Evolutionary conservation across 495 filamentous ascomycete species (phyloP).

Genomic region (Penicillium psychrofluorescens): DNA sequence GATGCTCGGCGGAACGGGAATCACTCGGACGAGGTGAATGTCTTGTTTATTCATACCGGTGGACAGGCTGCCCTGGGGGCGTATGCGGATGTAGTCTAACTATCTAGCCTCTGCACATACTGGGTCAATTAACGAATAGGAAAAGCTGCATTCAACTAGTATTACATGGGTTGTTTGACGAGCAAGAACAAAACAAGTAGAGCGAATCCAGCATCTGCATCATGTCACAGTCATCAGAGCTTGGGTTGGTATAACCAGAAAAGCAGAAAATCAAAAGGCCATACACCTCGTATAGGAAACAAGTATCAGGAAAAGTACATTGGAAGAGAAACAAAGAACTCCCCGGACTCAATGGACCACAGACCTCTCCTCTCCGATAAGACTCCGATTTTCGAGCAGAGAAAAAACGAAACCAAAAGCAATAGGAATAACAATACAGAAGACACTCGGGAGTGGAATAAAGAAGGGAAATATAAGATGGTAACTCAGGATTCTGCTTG

Average conservation of each 20-base stretch:
- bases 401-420: background rate
- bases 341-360: background rate
- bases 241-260: slow-evolving; percentile 9
- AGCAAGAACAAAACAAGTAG: slow-evolving; percentile 8
- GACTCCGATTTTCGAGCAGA: background rate
- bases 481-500: slow-evolving; percentile 11
- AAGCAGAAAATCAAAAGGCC: slow-evolving; percentile 1
- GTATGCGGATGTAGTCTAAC: slow-evolving; percentile 20
- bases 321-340: slow-evolving; percentile 2
- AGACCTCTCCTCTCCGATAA: too few species aligned
- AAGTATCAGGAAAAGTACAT: background rate
- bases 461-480: slow-evolving; percentile 1
- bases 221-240: slow-evolving; percentile 15
- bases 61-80: slow-evolving; percentile 31
- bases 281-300: slow-evolving; percentile 12
- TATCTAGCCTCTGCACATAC: too few species aligned
- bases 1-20: slow-evolving; percentile 1
- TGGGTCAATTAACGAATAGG: background rate
- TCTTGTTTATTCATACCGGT: slow-evolving; percentile 34
- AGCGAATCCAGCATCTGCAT: background rate
- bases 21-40: slow-evolving; percentile 18
- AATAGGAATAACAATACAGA: background rate
- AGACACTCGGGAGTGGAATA: background rate
- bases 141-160: slow-evolving; percentile 20
- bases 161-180: slow-evolving; percentile 14